Percentiles rank a stretch among this genome's conserved stretches.
Conservation (phyloP, 495 filamentous ascomycete genomes). For the Copromyces sp. region DNA sequence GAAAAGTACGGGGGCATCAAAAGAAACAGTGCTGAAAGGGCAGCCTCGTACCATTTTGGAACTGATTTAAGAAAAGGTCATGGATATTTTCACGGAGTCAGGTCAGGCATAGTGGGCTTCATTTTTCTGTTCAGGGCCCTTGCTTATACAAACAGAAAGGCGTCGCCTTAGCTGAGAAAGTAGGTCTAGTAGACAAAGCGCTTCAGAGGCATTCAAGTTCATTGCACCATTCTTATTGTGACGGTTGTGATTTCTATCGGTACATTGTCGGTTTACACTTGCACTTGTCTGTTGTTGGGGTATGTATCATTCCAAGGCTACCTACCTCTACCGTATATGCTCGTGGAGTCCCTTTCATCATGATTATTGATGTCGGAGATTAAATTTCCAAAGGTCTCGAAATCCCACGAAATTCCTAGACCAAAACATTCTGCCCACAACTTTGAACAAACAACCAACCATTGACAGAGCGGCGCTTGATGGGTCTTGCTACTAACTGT, state of each 20-base stretch:
- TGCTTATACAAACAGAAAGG: not conserved
- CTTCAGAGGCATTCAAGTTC: not conserved
- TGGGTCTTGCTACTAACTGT: not conserved
- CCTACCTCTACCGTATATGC: too few species aligned
- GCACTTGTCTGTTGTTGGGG: too few species aligned
- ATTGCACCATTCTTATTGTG: not conserved
- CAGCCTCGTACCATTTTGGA: not conserved
- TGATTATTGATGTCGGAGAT: too few species aligned
- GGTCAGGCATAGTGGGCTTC: not conserved
- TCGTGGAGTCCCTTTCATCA: too few species aligned
- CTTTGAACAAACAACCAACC: not conserved
- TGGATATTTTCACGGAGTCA: not conserved
- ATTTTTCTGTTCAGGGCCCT: not conserved
- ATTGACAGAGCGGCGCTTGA: not conserved
- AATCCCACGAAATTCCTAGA: too few species aligned
- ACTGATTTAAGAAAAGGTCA: not conserved
- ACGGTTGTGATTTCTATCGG: not conserved
- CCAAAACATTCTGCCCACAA: too few species aligned
- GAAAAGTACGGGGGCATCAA: not conserved
- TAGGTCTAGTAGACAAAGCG: not conserved
- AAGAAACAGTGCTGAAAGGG: not conserved
- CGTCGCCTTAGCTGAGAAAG: not conserved
- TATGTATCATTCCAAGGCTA: too few species aligned
- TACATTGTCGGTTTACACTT: not conserved
- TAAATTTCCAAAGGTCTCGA: too few species aligned